Percentiles rank a stretch among this genome's conserved stretches.
These are phyloP conservation scores for Phaeomoniella chlamydospora DNA, from an alignment of 2,329 filamentous ascomycete genomes.

Conservation along the genomic window DNA sequence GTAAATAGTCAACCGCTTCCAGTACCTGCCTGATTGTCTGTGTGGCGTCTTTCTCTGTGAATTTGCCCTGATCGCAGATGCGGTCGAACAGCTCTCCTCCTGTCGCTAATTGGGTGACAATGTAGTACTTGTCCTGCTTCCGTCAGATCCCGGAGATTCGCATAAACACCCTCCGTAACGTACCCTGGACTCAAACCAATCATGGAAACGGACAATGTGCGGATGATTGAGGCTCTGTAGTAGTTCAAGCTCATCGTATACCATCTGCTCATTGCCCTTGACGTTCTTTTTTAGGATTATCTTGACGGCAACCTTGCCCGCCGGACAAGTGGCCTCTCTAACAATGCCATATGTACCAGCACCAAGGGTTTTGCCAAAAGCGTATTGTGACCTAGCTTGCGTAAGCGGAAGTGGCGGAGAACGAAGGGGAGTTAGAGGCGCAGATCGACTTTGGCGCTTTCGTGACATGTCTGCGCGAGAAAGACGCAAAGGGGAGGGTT, in stretches of 20 bases:
- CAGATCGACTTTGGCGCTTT: slow-evolving; percentile 5
- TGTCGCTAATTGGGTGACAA: slow-evolving; percentile 89
- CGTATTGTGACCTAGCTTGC: slow-evolving; percentile 59
- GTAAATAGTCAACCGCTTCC: slow-evolving; percentile 84
- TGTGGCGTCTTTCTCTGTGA: slow-evolving; percentile 95
- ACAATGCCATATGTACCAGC: slow-evolving; percentile 98
- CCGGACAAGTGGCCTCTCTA: slow-evolving; percentile 74
- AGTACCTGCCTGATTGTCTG: slow-evolving; percentile 92
- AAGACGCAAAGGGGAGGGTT: slow-evolving; percentile 1
- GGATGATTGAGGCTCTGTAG: slow-evolving; percentile 81
- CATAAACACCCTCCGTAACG: too few species aligned
- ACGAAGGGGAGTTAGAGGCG: neutral
- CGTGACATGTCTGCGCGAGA: neutral
- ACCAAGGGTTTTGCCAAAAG: slow-evolving; percentile 83
- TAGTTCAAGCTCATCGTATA: slow-evolving; percentile 92
- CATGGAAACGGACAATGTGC: slow-evolving; percentile 92
- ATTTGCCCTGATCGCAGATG: slow-evolving; percentile 95
- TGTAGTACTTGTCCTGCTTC: slow-evolving; percentile 92
- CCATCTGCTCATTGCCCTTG: slow-evolving; percentile 96
- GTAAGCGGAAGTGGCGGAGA: slow-evolving; percentile 4
- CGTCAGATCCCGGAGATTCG: slow-evolving; percentile 9
- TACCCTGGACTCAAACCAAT: slow-evolving; percentile 98
- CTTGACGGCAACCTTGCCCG: slow-evolving; percentile 87
- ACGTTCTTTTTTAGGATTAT: slow-evolving; percentile 99
- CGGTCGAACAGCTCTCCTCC: slow-evolving; percentile 95